Base-by-base conservation (phyloP, 208 protist species). In the Crithidia brevicula region DNA sequence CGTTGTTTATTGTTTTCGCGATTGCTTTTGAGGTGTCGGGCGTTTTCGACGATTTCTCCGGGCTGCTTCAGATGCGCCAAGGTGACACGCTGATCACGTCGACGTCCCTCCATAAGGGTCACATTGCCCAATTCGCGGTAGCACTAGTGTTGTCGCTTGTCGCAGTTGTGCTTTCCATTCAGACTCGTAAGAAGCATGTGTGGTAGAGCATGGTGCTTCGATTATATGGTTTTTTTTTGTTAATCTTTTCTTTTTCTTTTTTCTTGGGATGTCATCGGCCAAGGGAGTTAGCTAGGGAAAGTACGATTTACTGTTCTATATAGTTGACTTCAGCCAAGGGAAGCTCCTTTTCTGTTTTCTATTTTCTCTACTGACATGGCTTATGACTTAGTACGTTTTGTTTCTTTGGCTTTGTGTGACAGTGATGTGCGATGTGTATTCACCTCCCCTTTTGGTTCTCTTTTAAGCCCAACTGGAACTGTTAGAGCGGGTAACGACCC, bases 1-100 rank as follows among this genome's bases (percentile, higher is more conserved):
- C 38, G 4, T 7, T 57, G n/a, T 36, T 67, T 31, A 20, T 16
- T 10, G 2, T 56, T 22, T 18, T 50, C 4, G 9, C 20, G 36
- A 58, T 31, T 31, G 46, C n/a, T 11, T 25, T 56, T 28, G 43
- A 67, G 49, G 7, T 67, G 46, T 56, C 49, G 4, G 34, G 25
- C 13, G 13, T 30, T 6, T 31, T 43, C 5, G 23, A 43, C 25
- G 28, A 43, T 3, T 34, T 16, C 31, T 23, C 18, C 16, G 49
- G 11, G n/a, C 2, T 18, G 2, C 25, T 67, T 8, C 49, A 58
- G 22, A 6, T 58, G 20, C 36, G 36, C n/a, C 0, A 31, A 0
- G 61, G 49, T 27, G 49, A 58, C 20, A 50, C 28, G 22, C 20
- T 45, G 9, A 31, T 18, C 33, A 49, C 13, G 46, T 16, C 1